Percentiles rank a stretch among this genome's conserved stretches.
Conservation (phyloP, 495 filamentous ascomycete species). For the Xylaria cubensis region DNA sequence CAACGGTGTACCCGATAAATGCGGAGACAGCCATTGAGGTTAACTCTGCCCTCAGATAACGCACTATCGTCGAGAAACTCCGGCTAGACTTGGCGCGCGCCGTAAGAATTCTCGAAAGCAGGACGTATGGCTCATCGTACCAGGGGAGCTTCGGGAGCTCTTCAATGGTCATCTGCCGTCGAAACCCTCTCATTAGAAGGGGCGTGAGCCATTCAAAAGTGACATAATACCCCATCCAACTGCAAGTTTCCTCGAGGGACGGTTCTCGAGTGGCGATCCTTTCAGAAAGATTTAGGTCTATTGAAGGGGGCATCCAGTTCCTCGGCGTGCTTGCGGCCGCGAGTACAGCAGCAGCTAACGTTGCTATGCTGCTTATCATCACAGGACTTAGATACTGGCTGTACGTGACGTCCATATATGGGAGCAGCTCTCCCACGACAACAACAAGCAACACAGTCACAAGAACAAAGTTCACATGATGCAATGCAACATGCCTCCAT, state of each 20-base stretch:
- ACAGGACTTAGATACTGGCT: conserved; percentile 27
- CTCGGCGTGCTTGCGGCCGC: conserved; percentile 45
- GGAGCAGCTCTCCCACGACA: conserved; percentile 39
- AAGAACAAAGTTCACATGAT: conserved; percentile 48
- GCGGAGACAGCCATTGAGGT: conserved; percentile 48
- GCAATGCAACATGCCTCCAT: conserved; percentile 48
- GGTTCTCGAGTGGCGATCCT: conserved; percentile 39
- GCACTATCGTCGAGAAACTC: conserved; percentile 50
- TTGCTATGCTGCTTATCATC: conserved; percentile 35
- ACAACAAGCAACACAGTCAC: conserved; percentile 37
- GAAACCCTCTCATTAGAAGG: conserved; percentile 52
- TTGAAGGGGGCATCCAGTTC: conserved; percentile 48
- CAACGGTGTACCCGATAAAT: conserved; percentile 41
- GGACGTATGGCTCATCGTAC: conserved; percentile 55
- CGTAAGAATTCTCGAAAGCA: conserved; percentile 47
- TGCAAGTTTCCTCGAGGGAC: conserved; percentile 57
- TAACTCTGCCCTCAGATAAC: conserved; percentile 48
- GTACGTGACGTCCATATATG: conserved; percentile 39
- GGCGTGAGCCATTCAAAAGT: conserved; percentile 58
- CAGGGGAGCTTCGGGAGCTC: conserved; percentile 57
- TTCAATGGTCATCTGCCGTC: conserved; percentile 49
- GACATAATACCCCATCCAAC: conserved; percentile 54
- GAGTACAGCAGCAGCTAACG: conserved; percentile 40
- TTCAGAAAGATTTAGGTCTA: conserved; percentile 35
- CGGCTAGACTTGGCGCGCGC: conserved; percentile 48